Percentiles rank a stretch among this genome's conserved stretches.
Evolutionary conservation across 2,329 filamentous ascomycete genomes (phyloP).

Genomic region (Pseudopithomyces maydicus): DNA sequence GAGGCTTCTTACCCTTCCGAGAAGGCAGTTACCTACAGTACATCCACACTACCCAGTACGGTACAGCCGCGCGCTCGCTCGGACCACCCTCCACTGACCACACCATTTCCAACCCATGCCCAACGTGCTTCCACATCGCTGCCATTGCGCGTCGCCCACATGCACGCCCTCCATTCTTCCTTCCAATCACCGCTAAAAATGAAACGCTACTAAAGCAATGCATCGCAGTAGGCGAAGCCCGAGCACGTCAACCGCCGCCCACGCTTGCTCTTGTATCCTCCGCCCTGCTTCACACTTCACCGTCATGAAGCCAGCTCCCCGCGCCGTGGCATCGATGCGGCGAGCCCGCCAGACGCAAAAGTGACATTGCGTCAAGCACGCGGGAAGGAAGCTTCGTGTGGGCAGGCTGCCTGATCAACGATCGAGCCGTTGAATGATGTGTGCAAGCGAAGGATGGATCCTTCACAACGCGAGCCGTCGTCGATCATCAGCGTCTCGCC

Average conservation of each 20-base stretch:
- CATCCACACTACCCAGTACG: too few species aligned
- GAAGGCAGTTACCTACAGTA: not conserved
- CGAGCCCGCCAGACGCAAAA: not conserved
- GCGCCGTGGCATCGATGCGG: not conserved
- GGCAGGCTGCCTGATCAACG: not conserved
- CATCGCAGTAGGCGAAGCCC: not conserved
- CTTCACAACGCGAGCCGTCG: not conserved
- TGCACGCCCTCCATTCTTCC: not conserved
- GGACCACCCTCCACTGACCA: not conserved
- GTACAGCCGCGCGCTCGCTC: constrained; percentile 2
- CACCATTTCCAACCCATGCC: not conserved
- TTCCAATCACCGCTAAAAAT: not conserved
- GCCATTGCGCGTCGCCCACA: not conserved
- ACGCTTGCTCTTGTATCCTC: too few species aligned
- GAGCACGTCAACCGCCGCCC: not conserved
- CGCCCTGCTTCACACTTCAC: too few species aligned
- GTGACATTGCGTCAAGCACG: constrained; percentile 3
- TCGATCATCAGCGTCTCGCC: not conserved
- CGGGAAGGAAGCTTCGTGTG: constrained; percentile 2
- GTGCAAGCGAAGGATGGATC: not conserved
- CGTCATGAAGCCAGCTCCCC: not conserved
- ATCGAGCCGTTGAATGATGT: not conserved
- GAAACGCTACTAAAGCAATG: not conserved
- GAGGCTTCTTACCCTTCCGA: not conserved
- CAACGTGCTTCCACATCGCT: not conserved